These are phyloP conservation scores for Clonostachys chloroleuca DNA, from an alignment of 2,329 filamentous ascomycete species.

Conservation along the genomic window DNA sequence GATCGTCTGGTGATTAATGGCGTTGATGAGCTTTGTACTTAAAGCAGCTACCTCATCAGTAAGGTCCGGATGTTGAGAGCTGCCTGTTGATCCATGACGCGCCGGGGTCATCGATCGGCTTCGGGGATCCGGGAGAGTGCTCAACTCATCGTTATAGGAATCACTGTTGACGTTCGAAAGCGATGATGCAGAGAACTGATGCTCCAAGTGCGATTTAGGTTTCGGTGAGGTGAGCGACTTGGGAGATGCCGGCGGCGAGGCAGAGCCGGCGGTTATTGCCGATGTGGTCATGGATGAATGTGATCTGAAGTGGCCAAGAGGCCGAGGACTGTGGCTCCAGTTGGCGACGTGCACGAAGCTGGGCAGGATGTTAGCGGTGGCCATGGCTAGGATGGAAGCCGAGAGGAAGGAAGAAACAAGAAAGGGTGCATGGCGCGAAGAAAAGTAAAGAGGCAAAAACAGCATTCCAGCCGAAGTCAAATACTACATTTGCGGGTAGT, in stretches of 20 bases:
- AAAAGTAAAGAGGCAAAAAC: too few species aligned
- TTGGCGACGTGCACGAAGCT: constrained; percentile 51
- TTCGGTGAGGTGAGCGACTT: not conserved
- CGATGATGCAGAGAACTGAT: constrained; percentile 25
- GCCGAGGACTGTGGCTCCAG: constrained; percentile 32
- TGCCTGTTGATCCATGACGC: not conserved
- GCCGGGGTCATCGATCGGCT: constrained; percentile 45
- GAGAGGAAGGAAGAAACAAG: too few species aligned
- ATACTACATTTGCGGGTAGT: too few species aligned
- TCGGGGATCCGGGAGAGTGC: constrained; percentile 64
- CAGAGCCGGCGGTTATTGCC: not conserved
- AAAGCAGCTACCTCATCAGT: constrained; percentile 78
- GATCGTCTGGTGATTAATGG: constrained; percentile 92
- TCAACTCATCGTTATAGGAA: constrained; percentile 57
- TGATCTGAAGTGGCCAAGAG: constrained; percentile 43
- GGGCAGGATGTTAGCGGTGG: constrained; percentile 9
- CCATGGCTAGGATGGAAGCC: not conserved
- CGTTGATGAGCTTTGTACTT: constrained; percentile 93
- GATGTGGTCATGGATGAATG: constrained; percentile 43
- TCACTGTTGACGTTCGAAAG: constrained; percentile 19
- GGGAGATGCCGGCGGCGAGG: not conserved
- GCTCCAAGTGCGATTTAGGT: not conserved
- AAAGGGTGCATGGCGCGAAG: too few species aligned
- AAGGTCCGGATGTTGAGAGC: constrained; percentile 41
- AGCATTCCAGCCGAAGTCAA: too few species aligned